Conservation (phyloP, 75 land plant species). For the Chamaecyparis obtusa region DNA sequence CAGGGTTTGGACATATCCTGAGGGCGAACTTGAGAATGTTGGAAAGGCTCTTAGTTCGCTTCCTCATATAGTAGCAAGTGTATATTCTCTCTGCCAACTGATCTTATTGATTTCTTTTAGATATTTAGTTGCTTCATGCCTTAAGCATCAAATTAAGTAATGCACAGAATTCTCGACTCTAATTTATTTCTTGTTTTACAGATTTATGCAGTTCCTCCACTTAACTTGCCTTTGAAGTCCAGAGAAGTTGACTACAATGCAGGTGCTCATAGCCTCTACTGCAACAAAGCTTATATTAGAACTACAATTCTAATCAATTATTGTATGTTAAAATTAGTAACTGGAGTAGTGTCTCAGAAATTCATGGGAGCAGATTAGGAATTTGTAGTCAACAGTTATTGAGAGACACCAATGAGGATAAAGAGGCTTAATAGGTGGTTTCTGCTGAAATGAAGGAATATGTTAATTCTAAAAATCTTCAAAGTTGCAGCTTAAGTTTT, state of each 20-base stretch:
- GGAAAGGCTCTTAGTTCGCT: slow-evolving; percentile 17
- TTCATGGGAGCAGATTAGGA: not conserved
- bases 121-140: not conserved
- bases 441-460: not conserved
- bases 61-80: slow-evolving; percentile 20
- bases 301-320: too few species aligned
- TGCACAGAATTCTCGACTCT: not conserved
- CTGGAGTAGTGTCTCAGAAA: not conserved
- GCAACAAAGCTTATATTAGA: not conserved
- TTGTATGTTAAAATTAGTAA: not conserved
- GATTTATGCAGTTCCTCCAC: slow-evolving; percentile 9
- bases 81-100: not conserved
- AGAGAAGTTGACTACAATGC: not conserved
- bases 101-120: not conserved
- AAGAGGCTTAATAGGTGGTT: not conserved
- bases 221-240: not conserved
- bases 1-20: slow-evolving; percentile 39
- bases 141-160: not conserved
- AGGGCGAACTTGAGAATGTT: slow-evolving; percentile 23
- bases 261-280: slow-evolving; percentile 1
- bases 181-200: not conserved
- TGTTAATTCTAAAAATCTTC: not conserved
- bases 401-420: not conserved
- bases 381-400: not conserved
- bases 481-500: not conserved